Conservation (phyloP, 352 stramenopile genomes). For the Blastocystis sp. region DNA sequence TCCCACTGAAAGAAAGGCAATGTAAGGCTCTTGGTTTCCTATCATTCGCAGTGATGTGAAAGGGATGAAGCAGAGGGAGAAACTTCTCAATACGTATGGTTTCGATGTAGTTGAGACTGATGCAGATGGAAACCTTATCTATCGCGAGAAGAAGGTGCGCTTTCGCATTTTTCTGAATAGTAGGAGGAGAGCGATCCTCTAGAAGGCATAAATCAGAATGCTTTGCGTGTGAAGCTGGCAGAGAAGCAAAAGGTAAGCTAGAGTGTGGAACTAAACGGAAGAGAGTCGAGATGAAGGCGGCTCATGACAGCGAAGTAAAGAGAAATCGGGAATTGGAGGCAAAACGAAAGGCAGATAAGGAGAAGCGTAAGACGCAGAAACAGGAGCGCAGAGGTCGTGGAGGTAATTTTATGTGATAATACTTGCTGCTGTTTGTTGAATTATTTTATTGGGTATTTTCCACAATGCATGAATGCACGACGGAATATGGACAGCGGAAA, state of each 20-base stretch:
- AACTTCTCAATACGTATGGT: slow-evolving; percentile 46
- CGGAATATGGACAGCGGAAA: background rate
- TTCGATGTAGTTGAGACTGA: slow-evolving; percentile 44
- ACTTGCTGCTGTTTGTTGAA: background rate
- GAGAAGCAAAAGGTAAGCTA: slow-evolving; percentile 23
- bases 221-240: slow-evolving; percentile 40
- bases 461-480: background rate
- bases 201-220: slow-evolving; percentile 42
- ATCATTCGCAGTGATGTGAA: background rate
- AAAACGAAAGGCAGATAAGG: slow-evolving; percentile 36
- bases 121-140: slow-evolving; percentile 29
- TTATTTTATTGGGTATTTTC: background rate
- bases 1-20: background rate
- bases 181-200: slow-evolving; percentile 40
- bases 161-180: no score
- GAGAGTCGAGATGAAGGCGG: slow-evolving; percentile 21
- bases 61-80: slow-evolving; percentile 22
- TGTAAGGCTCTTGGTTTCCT: background rate
- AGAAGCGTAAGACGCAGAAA: slow-evolving; percentile 17
- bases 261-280: background rate
- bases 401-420: slow-evolving; percentile 14
- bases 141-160: slow-evolving; percentile 15
- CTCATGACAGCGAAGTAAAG: slow-evolving; percentile 39
- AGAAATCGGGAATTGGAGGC: slow-evolving; percentile 40
- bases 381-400: slow-evolving; percentile 16